phyloP scores from a whole-genome alignment of 179 eudicot genomes.

The Corrigiola litoralis region DNA sequence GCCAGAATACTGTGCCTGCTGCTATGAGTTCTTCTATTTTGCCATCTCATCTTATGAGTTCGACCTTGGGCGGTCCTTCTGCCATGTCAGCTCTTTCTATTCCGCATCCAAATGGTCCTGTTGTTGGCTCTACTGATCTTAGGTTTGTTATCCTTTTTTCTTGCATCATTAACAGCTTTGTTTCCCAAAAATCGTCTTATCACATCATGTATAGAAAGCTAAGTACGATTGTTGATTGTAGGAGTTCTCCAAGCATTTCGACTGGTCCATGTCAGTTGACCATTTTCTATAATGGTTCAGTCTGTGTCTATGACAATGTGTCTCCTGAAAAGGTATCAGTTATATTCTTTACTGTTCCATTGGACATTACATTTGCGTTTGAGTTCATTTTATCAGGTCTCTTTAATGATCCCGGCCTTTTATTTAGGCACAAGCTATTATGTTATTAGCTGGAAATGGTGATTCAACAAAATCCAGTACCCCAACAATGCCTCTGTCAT shows the following conservation, averaged over 20 bases:
- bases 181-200: background rate
- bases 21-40: constrained; percentile 12
- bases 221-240: constrained; percentile 20
- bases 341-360: background rate
- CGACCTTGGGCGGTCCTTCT: constrained; percentile 8
- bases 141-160: constrained; percentile 29
- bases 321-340: constrained; percentile 65
- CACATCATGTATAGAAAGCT: background rate
- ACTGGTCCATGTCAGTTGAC: constrained; percentile 64
- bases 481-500: constrained; percentile 7
- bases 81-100: constrained; percentile 14
- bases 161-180: background rate
- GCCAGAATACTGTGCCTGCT: constrained; percentile 23
- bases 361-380: background rate
- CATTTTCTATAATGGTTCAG: constrained; percentile 72
- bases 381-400: no score
- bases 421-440: constrained; percentile 73
- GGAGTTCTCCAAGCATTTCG: constrained; percentile 38
- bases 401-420: background rate
- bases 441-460: constrained; percentile 75
- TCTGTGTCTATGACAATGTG: constrained; percentile 65
- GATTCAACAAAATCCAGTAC: constrained; percentile 23
- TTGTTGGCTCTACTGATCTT: constrained; percentile 67
- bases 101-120: constrained; percentile 22
- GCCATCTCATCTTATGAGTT: constrained; percentile 6